A percentile compares a stretch with the other conserved stretches of the same genome.
phyloP scores from a whole-genome alignment of 2,329 filamentous ascomycete species.

The Zymoseptoria crescenta region DNA sequence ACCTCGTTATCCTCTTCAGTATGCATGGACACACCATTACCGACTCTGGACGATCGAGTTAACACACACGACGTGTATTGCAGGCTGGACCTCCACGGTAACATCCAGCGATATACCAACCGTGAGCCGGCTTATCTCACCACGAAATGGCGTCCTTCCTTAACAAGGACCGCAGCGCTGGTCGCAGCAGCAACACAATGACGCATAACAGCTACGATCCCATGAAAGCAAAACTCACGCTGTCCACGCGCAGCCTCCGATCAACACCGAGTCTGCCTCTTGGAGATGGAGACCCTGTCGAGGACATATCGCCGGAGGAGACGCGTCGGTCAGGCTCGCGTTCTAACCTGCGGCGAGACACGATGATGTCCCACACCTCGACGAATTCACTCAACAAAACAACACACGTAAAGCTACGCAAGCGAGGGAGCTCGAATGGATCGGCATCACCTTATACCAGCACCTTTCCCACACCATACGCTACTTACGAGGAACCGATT shows the following conservation, averaged over 20 bases:
- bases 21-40: background rate
- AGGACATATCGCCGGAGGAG: slow-evolving; percentile 5
- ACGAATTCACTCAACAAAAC: slow-evolving; percentile 12
- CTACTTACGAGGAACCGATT: slow-evolving; percentile 24
- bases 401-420: slow-evolving; percentile 26
- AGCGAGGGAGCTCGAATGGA: slow-evolving; percentile 22
- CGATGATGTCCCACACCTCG: background rate
- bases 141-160: background rate
- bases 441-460: slow-evolving; percentile 19
- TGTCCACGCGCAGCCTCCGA: slow-evolving; percentile 10
- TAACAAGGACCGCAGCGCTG: slow-evolving; percentile 9
- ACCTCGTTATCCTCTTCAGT: background rate
- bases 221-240: slow-evolving; percentile 8
- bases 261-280: slow-evolving; percentile 6
- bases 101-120: background rate
- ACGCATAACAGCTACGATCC: slow-evolving; percentile 4
- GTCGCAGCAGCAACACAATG: slow-evolving; percentile 13
- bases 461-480: slow-evolving; percentile 24
- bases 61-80: background rate
- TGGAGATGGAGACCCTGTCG: slow-evolving; percentile 2
- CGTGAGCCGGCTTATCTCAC: background rate
- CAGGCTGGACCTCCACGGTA: background rate
- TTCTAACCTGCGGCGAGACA: slow-evolving; percentile 2
- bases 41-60: background rate
- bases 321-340: slow-evolving; percentile 3